Evolutionary conservation across 2,329 filamentous ascomycete genomes (phyloP).

Genomic region (Paecilomyces formosus): DNA sequence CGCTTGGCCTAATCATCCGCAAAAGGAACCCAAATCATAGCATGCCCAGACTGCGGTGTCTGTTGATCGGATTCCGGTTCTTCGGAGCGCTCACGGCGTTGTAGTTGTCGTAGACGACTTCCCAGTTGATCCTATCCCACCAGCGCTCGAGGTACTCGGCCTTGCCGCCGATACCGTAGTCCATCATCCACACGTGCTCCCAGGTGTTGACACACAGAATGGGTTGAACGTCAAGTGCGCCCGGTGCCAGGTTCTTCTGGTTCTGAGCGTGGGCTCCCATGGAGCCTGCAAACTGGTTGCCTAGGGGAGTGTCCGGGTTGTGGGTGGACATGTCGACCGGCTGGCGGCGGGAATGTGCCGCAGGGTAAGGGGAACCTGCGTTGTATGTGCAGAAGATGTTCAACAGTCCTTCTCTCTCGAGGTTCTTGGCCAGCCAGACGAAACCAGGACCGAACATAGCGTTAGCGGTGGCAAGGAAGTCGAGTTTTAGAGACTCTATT

Average conservation of each 20-base stretch:
- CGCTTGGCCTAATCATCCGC: background rate
- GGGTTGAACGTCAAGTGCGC: slow-evolving; percentile 54
- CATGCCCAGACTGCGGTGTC: slow-evolving; percentile 19
- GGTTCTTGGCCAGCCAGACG: slow-evolving; percentile 77
- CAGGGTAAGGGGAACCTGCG: slow-evolving; percentile 79
- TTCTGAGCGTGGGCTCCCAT: slow-evolving; percentile 27
- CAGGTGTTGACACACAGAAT: slow-evolving; percentile 91
- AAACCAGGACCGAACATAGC: slow-evolving; percentile 97
- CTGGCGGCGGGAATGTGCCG: slow-evolving; percentile 71
- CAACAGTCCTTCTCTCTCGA: slow-evolving; percentile 39
- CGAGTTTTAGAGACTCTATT: slow-evolving; percentile 70
- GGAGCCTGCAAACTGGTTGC: slow-evolving; percentile 28
- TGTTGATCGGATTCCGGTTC: slow-evolving; percentile 12
- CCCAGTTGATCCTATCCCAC: slow-evolving; percentile 88
- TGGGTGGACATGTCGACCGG: slow-evolving; percentile 41
- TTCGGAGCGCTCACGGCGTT: slow-evolving; percentile 22
- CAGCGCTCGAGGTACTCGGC: slow-evolving; percentile 65
- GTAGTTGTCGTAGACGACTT: slow-evolving; percentile 52
- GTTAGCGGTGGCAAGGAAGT: slow-evolving; percentile 72
- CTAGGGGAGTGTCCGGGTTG: slow-evolving; percentile 22
- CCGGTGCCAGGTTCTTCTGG: slow-evolving; percentile 30
- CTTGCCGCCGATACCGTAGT: slow-evolving; percentile 76
- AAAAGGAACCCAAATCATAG: slow-evolving; percentile 10
- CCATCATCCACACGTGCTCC: slow-evolving; percentile 86
- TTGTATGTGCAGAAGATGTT: slow-evolving; percentile 83